These are phyloP conservation scores for Cicer chorassanicum DNA, from an alignment of 306 rosid genomes.

Conservation along the genomic window DNA sequence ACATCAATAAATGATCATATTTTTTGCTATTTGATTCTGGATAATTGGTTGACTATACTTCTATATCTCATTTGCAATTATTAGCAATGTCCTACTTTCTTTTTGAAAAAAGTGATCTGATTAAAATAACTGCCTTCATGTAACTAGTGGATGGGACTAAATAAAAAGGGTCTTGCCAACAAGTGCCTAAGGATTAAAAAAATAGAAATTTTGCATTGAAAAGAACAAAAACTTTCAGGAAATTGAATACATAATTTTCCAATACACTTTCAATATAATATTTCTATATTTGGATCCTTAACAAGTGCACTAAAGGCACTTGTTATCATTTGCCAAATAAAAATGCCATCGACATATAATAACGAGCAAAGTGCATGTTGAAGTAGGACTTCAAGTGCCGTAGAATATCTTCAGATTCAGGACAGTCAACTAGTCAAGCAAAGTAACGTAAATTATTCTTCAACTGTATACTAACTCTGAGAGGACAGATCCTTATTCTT, in stretches of 20 bases:
- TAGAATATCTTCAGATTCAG: slow-evolving; percentile 25
- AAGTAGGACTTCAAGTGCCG: slow-evolving; percentile 20
- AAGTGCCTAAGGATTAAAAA: no score
- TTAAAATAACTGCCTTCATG: slow-evolving; percentile 8
- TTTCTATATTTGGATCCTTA: no score
- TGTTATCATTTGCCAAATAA: not conserved
- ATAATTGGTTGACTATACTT: slow-evolving; percentile 31
- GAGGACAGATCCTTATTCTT: slow-evolving; percentile 89
- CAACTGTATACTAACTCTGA: slow-evolving; percentile 69
- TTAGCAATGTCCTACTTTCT: slow-evolving; percentile 23
- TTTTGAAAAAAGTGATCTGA: not conserved
- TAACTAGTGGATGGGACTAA: slow-evolving; percentile 18
- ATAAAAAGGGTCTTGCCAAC: not conserved
- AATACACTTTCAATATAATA: no score
- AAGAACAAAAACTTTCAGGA: no score
- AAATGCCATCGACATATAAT: slow-evolving; percentile 25
- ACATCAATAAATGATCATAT: slow-evolving; percentile 23
- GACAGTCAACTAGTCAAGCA: not conserved
- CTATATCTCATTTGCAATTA: slow-evolving; percentile 24
- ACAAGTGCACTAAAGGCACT: no score
- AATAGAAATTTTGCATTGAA: no score
- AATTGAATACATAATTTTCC: no score
- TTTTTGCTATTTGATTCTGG: slow-evolving; percentile 36
- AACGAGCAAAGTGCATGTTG: slow-evolving; percentile 25
- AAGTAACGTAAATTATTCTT: slow-evolving; percentile 23